Evolutionary conservation across 768 basidiomycete species (phyloP), one percentile per base, ranked within the genome.

Genomic region (Boletus subcaerulescens): DNA sequence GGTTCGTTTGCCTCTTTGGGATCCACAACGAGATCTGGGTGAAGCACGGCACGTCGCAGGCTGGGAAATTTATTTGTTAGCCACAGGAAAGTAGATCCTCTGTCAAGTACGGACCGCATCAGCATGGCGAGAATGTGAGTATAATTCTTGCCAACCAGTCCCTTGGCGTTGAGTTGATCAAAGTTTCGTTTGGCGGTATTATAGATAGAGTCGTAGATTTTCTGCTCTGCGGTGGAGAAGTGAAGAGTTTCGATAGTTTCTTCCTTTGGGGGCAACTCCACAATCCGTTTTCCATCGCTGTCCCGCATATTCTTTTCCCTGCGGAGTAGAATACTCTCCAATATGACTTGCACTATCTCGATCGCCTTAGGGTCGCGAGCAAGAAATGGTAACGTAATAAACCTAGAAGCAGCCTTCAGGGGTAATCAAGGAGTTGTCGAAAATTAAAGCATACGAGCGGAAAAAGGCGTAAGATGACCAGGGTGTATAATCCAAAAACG

Each of bases 221-320:
- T 90, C 52, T 86, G 77, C 70, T 98, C 96, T 7, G 88, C 65
- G 2, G 83, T 73, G 0, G 89, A 85, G 65, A 98, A 94, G 57
- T 84, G 84, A n/a, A 98, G 80, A 1, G 75, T 77, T 62, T 93
- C 89, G 12, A 92, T 73, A 8, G 72, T 46, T 35, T 87, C 91
- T 73, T 91, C 87, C 72, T 98, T 98, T 0, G 83, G 74, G 0
- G 95, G 95, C 6, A 98, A 74, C 41, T 93, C 85, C 1, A 98
- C 92, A 44, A 98, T 97, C 49, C 77, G 82, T 50, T 90, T 87
- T 10, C 96, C 96, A 60, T 93, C 83, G 35, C 72, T 76, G 71
- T 95, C 95, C 36, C 83, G 82, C 91, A 94, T 96, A 50, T 82
- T 87, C 76, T 98, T 98, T 71, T 98, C 95, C 58, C 96, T 81